Evolutionary conservation across 1,284 basidiomycete species (phyloP).

Genomic region (Cutaneotrichosporon mucoides): DNA sequence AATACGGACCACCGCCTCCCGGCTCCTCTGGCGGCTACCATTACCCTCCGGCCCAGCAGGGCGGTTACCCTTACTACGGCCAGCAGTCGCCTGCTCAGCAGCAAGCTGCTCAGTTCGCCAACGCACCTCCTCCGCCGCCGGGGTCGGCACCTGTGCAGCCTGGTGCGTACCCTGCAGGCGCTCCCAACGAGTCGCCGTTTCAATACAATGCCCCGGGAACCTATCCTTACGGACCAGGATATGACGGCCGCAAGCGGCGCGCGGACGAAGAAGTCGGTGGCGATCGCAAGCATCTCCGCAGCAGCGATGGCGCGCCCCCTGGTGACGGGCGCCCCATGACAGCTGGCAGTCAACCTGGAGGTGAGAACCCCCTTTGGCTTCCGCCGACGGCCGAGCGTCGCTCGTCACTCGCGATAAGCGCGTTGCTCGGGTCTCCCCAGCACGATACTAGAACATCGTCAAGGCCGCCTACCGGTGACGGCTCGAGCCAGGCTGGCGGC

Average conservation of each 20-base stretch:
- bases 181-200: slow-evolving; percentile 42
- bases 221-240: slow-evolving; percentile 22
- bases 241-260: slow-evolving; percentile 35
- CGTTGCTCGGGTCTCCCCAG: slow-evolving; percentile 42
- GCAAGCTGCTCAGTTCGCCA: slow-evolving; percentile 12
- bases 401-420: slow-evolving; percentile 41
- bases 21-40: slow-evolving; percentile 31
- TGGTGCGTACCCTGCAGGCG: slow-evolving; percentile 5
- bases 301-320: slow-evolving; percentile 7
- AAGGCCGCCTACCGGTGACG: slow-evolving; percentile 22
- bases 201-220: slow-evolving; percentile 39
- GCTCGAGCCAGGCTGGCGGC: background rate
- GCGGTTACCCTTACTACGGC: slow-evolving; percentile 20
- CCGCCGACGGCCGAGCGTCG: slow-evolving; percentile 40
- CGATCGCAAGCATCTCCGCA: slow-evolving; percentile 22
- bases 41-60: slow-evolving; percentile 22
- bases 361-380: slow-evolving; percentile 37
- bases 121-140: slow-evolving; percentile 8
- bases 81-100: slow-evolving; percentile 20
- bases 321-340: slow-evolving; percentile 3
- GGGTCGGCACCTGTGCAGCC: slow-evolving; percentile 5
- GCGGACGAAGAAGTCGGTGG: slow-evolving; percentile 27
- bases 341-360: slow-evolving; percentile 6
- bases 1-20: slow-evolving; percentile 32
- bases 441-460: slow-evolving; percentile 22